phyloP scores from a whole-genome alignment of 352 stramenopile species.

The Phytophthora litchii region DNA sequence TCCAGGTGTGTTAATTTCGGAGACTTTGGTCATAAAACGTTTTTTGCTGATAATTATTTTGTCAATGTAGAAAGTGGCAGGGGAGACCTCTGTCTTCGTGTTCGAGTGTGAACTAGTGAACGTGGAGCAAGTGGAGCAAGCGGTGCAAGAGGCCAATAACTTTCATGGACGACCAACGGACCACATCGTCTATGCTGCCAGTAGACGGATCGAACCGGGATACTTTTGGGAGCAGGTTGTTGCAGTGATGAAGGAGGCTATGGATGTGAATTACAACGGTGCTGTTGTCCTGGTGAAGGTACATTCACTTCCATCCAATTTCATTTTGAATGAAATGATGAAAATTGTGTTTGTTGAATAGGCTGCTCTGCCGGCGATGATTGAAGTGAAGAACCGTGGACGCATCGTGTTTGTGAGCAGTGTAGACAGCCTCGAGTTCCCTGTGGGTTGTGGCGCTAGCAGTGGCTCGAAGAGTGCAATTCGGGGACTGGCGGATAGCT shows the following conservation, averaged over 20 bases:
- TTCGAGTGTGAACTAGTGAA: conserved; percentile 51
- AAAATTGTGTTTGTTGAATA: conserved; percentile 16
- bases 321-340: neutral
- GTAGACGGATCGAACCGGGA: conserved; percentile 33
- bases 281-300: conserved; percentile 65
- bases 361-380: conserved; percentile 60
- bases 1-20: conserved; percentile 29
- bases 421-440: conserved; percentile 47
- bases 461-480: conserved; percentile 91
- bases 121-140: conserved; percentile 36
- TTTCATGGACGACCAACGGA: conserved; percentile 67
- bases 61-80: conserved; percentile 20
- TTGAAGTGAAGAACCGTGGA: conserved; percentile 46
- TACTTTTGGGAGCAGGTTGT: conserved; percentile 66
- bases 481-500: conserved; percentile 89
- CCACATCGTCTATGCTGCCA: conserved; percentile 61
- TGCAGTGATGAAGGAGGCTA: conserved; percentile 41
- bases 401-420: conserved; percentile 67
- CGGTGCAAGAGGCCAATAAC: conserved; percentile 55
- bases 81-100: conserved; percentile 37
- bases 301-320: neutral
- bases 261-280: conserved; percentile 71
- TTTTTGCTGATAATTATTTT: neutral
- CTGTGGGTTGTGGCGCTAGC: conserved; percentile 92
- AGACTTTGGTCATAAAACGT: too few species aligned